Evolutionary conservation across 1,139 yeast genomes (phyloP).

Genomic region (Debaryomycetaceae sp.): DNA sequence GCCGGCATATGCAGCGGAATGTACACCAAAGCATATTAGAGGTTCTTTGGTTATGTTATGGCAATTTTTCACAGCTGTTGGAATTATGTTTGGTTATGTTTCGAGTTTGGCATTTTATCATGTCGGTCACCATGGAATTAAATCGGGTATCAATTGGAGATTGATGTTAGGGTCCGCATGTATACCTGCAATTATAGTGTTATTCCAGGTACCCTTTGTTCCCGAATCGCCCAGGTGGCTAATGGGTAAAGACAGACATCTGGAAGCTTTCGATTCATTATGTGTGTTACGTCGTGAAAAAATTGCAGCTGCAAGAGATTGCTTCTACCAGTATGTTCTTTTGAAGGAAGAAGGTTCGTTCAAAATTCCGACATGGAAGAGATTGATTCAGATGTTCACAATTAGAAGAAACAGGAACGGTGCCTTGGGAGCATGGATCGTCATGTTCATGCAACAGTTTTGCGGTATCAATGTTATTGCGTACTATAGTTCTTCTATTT

Average conservation of each 20-base stretch:
- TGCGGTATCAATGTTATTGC: constrained; percentile 92
- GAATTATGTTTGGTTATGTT: constrained; percentile 79
- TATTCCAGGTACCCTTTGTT: constrained; percentile 63
- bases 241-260: constrained; percentile 60
- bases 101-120: constrained; percentile 57
- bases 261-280: constrained; percentile 56
- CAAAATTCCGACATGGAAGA: constrained; percentile 50
- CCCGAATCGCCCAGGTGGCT: constrained; percentile 85
- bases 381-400: constrained; percentile 55
- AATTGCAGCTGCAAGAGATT: constrained; percentile 71
- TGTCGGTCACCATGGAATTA: constrained; percentile 35
- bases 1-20: constrained; percentile 80
- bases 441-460: constrained; percentile 89
- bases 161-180: constrained; percentile 77
- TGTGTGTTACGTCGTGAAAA: constrained; percentile 46
- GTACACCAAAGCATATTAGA: constrained; percentile 71
- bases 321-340: constrained; percentile 67
- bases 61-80: constrained; percentile 88
- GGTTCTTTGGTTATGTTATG: constrained; percentile 85
- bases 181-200: constrained; percentile 68
- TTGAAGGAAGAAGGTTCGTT: constrained; percentile 64
- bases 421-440: constrained; percentile 73
- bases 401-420: constrained; percentile 83
- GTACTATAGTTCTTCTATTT: constrained; percentile 72
- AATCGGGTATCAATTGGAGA: constrained; percentile 65